Conservation (phyloP, 768 basidiomycete species). For the Chalciporus chontae region DNA sequence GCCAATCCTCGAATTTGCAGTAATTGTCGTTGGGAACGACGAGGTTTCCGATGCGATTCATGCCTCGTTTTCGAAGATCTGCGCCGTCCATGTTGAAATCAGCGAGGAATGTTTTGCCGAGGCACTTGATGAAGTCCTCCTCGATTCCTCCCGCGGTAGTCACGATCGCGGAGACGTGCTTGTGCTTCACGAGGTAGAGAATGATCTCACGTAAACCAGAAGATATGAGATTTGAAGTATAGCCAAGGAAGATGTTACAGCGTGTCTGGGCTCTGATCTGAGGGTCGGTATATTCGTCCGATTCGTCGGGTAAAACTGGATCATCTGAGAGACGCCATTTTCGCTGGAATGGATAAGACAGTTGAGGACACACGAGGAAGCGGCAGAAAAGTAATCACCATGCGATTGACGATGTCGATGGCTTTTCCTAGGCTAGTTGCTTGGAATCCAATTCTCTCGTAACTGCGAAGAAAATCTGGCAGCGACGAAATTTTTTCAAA, state of each 20-base stretch:
- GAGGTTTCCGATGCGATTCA: slow-evolving; percentile 97
- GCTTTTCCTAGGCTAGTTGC: slow-evolving; percentile 90
- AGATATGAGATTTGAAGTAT: slow-evolving; percentile 98
- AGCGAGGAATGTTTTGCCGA: slow-evolving; percentile 93
- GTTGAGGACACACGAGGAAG: background rate
- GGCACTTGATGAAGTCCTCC: slow-evolving; percentile 98
- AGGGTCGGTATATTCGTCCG: slow-evolving; percentile 58
- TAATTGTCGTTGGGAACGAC: slow-evolving; percentile 98
- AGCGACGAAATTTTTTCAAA: slow-evolving; percentile 71
- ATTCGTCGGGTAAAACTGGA: slow-evolving; percentile 64
- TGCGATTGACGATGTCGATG: slow-evolving; percentile 86
- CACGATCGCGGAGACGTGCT: slow-evolving; percentile 83
- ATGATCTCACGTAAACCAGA: slow-evolving; percentile 95
- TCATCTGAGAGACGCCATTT: slow-evolving; percentile 90
- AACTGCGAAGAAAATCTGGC: slow-evolving; percentile 67
- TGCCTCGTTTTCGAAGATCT: slow-evolving; percentile 78
- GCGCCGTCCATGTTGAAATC: slow-evolving; percentile 93
- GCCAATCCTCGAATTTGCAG: slow-evolving; percentile 99
- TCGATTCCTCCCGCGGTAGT: slow-evolving; percentile 99
- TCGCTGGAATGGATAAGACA: slow-evolving; percentile 45
- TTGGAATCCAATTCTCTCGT: slow-evolving; percentile 94
- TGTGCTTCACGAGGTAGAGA: slow-evolving; percentile 88
- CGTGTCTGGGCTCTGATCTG: slow-evolving; percentile 65
- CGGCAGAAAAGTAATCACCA: slow-evolving; percentile 50
- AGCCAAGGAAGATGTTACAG: slow-evolving; percentile 92